Evolutionary conservation across 495 filamentous ascomycete genomes (phyloP).

Genomic region (Aeminium ludgeri): DNA sequence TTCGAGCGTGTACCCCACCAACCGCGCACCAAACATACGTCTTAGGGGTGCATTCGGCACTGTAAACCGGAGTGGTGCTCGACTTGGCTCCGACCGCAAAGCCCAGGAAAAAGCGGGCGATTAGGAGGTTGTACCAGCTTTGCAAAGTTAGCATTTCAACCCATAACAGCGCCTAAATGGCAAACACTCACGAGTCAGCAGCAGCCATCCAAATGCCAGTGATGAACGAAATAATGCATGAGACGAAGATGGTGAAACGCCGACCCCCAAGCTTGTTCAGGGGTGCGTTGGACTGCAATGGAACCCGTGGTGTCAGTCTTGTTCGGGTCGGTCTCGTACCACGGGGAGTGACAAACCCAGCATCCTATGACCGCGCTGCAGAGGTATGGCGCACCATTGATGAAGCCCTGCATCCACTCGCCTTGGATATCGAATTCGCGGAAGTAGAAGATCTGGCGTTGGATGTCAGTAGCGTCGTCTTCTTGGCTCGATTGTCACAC

Average conservation of each 20-base stretch:
- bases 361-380: constrained; percentile 48
- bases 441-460: neutral
- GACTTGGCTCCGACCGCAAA: constrained; percentile 44
- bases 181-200: neutral
- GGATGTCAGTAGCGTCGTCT: neutral
- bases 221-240: constrained; percentile 40
- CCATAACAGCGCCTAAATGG: too few species aligned
- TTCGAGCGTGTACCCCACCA: too few species aligned
- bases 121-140: constrained; percentile 20
- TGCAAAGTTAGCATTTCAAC: constrained; percentile 35
- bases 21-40: too few species aligned
- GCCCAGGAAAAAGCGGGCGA: constrained; percentile 38
- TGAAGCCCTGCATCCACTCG: constrained; percentile 50
- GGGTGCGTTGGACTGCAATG: constrained; percentile 42
- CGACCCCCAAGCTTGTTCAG: constrained; percentile 67
- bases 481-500: neutral
- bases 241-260: constrained; percentile 64
- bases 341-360: too few species aligned
- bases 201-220: constrained; percentile 21
- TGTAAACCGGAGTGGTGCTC: constrained; percentile 39
- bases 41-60: constrained; percentile 37
- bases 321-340: too few species aligned
- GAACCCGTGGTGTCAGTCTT: too few species aligned
- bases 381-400: constrained; percentile 51
- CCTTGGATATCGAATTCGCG: constrained; percentile 1